A percentile compares a stretch with the other conserved stretches of the same genome.
Conservation (phyloP, 805 yeast species). For the Ogataea haglerorum region DNA sequence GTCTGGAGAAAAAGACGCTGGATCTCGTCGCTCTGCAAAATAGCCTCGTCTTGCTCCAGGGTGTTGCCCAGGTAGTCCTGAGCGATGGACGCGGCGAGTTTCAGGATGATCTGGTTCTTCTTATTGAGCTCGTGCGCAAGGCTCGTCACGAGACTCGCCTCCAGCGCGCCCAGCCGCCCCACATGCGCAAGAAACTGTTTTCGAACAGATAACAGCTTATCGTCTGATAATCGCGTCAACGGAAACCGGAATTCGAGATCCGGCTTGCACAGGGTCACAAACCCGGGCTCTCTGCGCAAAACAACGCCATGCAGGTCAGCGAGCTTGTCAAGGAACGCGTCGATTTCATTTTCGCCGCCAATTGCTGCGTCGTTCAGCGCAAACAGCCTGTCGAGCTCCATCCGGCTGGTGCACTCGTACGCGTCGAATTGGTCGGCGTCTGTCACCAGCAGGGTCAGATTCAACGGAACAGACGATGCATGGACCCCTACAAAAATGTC, state of each 20-base stretch:
- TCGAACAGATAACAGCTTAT: neutral
- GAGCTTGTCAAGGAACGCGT: constrained; percentile 2
- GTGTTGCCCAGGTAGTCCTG: constrained; percentile 21
- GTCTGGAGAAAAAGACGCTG: constrained; percentile 17
- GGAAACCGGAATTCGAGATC: constrained; percentile 17
- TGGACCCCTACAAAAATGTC: constrained; percentile 1
- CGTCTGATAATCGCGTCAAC: neutral
- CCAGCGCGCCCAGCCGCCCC: constrained; percentile 10
- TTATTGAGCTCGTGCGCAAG: constrained; percentile 15
- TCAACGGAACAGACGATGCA: constrained; percentile 1
- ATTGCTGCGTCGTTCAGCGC: constrained; percentile 10
- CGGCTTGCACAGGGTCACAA: constrained; percentile 1
- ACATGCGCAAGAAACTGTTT: constrained; percentile 4
- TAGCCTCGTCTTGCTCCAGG: constrained; percentile 17
- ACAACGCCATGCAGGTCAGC: neutral
- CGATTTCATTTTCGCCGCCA: constrained; percentile 6
- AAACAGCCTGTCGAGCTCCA: constrained; percentile 7
- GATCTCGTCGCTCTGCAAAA: constrained; percentile 18
- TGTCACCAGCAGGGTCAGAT: constrained; percentile 7
- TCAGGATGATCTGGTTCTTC: constrained; percentile 23
- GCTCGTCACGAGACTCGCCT: constrained; percentile 10
- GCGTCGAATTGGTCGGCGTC: constrained; percentile 5
- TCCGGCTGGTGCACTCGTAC: constrained; percentile 1
- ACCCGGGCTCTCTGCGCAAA: neutral
- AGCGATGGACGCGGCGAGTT: constrained; percentile 21